A percentile compares a stretch with the other conserved stretches of the same genome.
Evolutionary conservation across 2,329 filamentous ascomycete genomes (phyloP).

Genomic region (Aspergillus fijiensis): DNA sequence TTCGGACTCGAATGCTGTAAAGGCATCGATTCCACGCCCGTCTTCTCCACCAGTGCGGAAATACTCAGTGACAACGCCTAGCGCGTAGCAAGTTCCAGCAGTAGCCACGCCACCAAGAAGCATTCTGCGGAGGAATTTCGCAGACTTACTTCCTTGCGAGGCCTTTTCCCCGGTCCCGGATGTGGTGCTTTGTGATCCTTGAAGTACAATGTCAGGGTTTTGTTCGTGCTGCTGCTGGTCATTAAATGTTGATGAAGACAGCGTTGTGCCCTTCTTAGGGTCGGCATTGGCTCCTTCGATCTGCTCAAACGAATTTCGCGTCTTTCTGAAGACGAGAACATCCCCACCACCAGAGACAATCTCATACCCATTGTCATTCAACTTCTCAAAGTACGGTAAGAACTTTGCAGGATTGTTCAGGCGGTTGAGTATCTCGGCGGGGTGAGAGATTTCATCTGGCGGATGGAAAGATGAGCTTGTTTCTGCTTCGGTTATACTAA

Average conservation of each 20-base stretch:
- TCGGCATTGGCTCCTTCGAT: neutral
- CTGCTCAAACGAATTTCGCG: neutral
- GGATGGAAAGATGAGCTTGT: slow-evolving; percentile 34
- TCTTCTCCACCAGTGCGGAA: slow-evolving; percentile 43
- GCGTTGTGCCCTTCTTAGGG: neutral
- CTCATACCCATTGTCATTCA: slow-evolving; percentile 43
- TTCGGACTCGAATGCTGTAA: slow-evolving; percentile 41
- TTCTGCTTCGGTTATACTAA: slow-evolving; percentile 31
- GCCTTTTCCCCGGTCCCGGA: neutral
- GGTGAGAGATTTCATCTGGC: slow-evolving; percentile 23
- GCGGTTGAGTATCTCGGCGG: slow-evolving; percentile 37
- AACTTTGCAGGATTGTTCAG: slow-evolving; percentile 45
- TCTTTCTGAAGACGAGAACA: slow-evolving; percentile 42
- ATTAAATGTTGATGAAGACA: neutral
- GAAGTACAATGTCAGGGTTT: neutral
- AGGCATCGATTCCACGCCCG: slow-evolving; percentile 39
- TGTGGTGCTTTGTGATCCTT: neutral
- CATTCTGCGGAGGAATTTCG: slow-evolving; percentile 32
- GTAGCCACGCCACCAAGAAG: slow-evolving; percentile 36
- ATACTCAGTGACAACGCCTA: slow-evolving; percentile 42
- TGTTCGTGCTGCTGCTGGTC: neutral
- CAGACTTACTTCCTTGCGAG: neutral
- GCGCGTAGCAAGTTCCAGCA: slow-evolving; percentile 42
- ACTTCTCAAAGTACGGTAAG: slow-evolving; percentile 38
- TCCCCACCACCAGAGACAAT: slow-evolving; percentile 44